A percentile compares a stretch with the other conserved stretches of the same genome.
Evolutionary conservation across 176 grass and related monocot genomes (phyloP).

Genomic region (Chrysopogon serrulatus): DNA sequence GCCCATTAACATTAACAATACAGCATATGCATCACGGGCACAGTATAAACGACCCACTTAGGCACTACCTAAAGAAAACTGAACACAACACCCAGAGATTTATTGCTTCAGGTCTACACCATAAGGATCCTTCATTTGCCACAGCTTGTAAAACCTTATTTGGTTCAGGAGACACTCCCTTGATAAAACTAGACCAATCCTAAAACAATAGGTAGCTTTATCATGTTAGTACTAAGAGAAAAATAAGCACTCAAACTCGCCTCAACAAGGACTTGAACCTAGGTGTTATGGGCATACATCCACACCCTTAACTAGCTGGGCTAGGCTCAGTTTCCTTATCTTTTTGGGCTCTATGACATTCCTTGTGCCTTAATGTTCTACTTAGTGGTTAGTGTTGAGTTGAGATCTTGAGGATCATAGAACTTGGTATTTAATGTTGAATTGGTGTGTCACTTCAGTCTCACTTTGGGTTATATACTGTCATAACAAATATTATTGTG

Average conservation of each 20-base stretch:
- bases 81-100: not conserved
- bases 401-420: conserved; percentile 1
- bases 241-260: not conserved
- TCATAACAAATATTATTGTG: conserved; percentile 8
- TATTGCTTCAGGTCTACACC: not conserved
- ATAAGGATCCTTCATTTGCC: not conserved
- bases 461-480: not conserved
- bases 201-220: not conserved
- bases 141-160: not conserved
- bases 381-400: not conserved
- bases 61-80: not conserved
- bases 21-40: not conserved
- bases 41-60: not conserved
- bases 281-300: not conserved
- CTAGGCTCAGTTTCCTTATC: not conserved
- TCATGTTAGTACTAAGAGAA: not conserved
- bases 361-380: not conserved
- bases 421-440: conserved; percentile 13
- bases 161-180: not conserved
- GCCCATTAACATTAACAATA: not conserved
- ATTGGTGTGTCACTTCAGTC: not conserved
- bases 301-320: not conserved
- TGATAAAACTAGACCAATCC: not conserved
- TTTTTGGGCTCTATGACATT: not conserved
- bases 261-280: not conserved